phyloP scores from a whole-genome alignment of 441 rosid species.

The Isatis lusitanica region DNA sequence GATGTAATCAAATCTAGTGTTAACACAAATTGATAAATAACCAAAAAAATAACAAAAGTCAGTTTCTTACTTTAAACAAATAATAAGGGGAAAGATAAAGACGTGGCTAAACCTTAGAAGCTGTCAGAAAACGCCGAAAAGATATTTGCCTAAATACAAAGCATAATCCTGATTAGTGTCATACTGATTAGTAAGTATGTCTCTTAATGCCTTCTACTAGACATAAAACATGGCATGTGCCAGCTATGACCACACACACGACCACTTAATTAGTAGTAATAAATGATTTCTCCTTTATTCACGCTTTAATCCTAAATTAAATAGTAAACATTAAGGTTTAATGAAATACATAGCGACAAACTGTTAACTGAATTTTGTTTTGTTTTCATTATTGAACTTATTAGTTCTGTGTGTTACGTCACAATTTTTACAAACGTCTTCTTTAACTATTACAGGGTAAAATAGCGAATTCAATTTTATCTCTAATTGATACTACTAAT shows the following conservation, averaged over 20 bases:
- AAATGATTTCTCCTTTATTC: not conserved
- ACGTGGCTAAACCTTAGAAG: slow-evolving; percentile 31
- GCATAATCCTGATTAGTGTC: slow-evolving; percentile 30
- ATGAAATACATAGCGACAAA: slow-evolving; percentile 3
- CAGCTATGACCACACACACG: slow-evolving; percentile 31
- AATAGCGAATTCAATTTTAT: not conserved
- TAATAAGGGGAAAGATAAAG: not conserved
- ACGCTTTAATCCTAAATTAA: slow-evolving; percentile 5
- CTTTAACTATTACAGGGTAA: not conserved
- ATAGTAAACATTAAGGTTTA: not conserved
- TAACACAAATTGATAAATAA: not conserved
- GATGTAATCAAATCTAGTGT: slow-evolving; percentile 34
- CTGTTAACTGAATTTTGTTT: not conserved
- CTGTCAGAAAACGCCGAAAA: slow-evolving; percentile 28
- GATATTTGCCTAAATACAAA: slow-evolving; percentile 32
- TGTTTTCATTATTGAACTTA: not conserved
- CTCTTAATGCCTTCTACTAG: slow-evolving; percentile 3
- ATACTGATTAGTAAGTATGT: slow-evolving; percentile 22
- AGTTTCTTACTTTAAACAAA: not conserved
- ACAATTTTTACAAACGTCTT: not conserved
- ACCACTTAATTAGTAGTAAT: slow-evolving; percentile 16
- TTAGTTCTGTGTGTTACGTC: not conserved
- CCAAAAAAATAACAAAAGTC: not conserved
- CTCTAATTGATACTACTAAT: not conserved
- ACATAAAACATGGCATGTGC: slow-evolving; percentile 35